Evolutionary conservation across 2,329 filamentous ascomycete species (phyloP).

Genomic region (Alternaria sp.): DNA sequence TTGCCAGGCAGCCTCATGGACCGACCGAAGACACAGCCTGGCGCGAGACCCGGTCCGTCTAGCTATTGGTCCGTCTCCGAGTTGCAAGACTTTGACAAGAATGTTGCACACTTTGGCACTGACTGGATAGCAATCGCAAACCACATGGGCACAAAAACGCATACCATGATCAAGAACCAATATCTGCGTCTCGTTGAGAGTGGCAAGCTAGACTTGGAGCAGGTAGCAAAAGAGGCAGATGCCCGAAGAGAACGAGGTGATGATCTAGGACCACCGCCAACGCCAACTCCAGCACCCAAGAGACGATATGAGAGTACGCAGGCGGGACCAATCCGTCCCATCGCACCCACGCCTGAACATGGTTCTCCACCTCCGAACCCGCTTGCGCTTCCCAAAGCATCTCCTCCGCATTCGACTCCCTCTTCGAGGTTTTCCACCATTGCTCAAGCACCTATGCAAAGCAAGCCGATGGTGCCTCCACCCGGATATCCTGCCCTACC

Average conservation of each 20-base stretch:
- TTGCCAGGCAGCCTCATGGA: conserved; percentile 44
- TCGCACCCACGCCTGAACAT: conserved; percentile 58
- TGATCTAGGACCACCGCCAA: conserved; percentile 57
- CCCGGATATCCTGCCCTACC: conserved; percentile 31
- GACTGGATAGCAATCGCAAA: conserved; percentile 79
- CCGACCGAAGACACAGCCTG: conserved; percentile 42
- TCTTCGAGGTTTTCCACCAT: conserved; percentile 42
- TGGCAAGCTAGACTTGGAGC: conserved; percentile 54
- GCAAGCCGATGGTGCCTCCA: conserved; percentile 37
- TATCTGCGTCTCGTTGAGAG: conserved; percentile 57
- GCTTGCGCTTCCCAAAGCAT: conserved; percentile 46
- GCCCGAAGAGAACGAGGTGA: conserved; percentile 53
- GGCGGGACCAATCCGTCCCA: conserved; percentile 50
- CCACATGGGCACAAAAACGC: conserved; percentile 84
- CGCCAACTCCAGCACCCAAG: conserved; percentile 58
- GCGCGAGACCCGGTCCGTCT: conserved; percentile 68
- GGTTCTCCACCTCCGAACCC: conserved; percentile 43
- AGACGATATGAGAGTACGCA: conserved; percentile 57
- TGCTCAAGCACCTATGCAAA: conserved; percentile 42
- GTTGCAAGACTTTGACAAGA: conserved; percentile 75
- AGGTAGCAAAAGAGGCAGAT: conserved; percentile 54
- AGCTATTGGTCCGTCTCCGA: conserved; percentile 91
- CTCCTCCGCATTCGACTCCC: conserved; percentile 45
- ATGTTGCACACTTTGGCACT: conserved; percentile 78
- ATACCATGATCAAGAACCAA: conserved; percentile 75